Conservation (phyloP, 768 basidiomycete genomes). For the Holtermanniella nyarrowii region DNA sequence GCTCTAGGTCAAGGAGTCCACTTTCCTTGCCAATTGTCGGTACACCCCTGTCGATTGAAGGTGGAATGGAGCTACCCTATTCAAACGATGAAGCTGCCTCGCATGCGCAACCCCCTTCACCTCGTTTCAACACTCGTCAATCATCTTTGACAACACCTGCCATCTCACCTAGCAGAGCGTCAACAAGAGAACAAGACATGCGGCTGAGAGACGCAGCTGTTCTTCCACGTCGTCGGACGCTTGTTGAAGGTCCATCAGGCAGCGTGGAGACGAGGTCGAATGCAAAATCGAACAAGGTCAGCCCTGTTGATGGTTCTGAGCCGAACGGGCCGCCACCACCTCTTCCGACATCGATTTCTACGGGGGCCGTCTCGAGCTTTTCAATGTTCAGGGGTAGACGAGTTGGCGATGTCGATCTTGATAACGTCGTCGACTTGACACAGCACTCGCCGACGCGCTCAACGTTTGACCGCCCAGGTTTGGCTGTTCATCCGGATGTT, state of each 20-base stretch:
- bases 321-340: neutral
- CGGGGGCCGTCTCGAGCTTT: neutral
- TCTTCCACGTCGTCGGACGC: constrained; percentile 17
- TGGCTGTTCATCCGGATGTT: neutral
- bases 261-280: constrained; percentile 4
- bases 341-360: neutral
- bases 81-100: too few species aligned
- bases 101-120: neutral
- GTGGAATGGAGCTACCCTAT: too few species aligned
- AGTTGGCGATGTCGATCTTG: neutral
- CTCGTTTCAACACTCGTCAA: neutral
- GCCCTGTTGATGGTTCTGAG: constrained; percentile 16
- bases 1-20: neutral
- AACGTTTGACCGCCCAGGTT: neutral
- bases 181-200: neutral
- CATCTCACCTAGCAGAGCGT: neutral
- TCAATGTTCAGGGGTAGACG: neutral
- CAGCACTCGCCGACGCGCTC: neutral
- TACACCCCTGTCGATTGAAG: neutral
- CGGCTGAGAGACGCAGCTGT: constrained; percentile 16
- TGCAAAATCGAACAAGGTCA: constrained; percentile 13
- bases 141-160: neutral
- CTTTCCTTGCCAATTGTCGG: neutral
- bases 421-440: neutral
- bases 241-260: constrained; percentile 10